Evolutionary conservation across 192 early-diverging fungal genomes (phyloP).

Genomic region (Backusella sp.): DNA sequence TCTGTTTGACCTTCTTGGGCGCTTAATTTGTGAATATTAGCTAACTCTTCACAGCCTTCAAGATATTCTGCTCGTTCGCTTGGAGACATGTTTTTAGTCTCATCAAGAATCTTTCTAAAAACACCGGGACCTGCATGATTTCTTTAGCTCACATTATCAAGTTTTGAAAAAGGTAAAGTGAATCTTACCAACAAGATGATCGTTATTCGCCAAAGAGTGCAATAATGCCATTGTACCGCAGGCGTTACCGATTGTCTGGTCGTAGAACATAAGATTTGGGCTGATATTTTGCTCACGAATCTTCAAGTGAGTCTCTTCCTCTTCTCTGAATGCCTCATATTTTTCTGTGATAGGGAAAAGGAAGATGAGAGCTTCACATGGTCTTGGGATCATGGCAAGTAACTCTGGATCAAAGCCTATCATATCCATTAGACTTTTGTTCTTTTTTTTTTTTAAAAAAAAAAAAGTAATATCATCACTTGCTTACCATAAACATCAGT

Average conservation of each 20-base stretch:
- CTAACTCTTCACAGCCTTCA: conserved; percentile 58
- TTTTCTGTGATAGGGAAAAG: conserved; percentile 77
- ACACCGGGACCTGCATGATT: conserved; percentile 45
- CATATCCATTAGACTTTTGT: not conserved
- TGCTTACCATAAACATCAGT: conserved; percentile 74
- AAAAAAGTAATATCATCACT: no score
- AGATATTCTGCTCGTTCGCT: conserved; percentile 71
- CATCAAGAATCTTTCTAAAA: conserved; percentile 63
- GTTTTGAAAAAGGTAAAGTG: not conserved
- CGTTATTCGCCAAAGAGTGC: conserved; percentile 83
- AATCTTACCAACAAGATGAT: conserved; percentile 41
- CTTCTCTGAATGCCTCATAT: conserved; percentile 49
- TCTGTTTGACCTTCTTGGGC: conserved; percentile 66
- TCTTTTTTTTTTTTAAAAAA: no score
- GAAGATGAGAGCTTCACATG: conserved; percentile 77
- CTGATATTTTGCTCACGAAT: conserved; percentile 51
- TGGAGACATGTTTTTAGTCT: conserved; percentile 60
- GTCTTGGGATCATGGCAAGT: conserved; percentile 75
- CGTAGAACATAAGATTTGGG: conserved; percentile 69
- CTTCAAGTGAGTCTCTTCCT: conserved; percentile 45
- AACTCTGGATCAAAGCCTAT: conserved; percentile 79
- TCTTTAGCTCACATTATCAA: not conserved
- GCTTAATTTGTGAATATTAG: conserved; percentile 49
- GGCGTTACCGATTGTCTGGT: conserved; percentile 87
- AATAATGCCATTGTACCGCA: conserved; percentile 94